Evolutionary conservation across 345 rosid species (phyloP), one percentile per base, ranked within the genome.

Genomic region (Moricandia arvensis): DNA sequence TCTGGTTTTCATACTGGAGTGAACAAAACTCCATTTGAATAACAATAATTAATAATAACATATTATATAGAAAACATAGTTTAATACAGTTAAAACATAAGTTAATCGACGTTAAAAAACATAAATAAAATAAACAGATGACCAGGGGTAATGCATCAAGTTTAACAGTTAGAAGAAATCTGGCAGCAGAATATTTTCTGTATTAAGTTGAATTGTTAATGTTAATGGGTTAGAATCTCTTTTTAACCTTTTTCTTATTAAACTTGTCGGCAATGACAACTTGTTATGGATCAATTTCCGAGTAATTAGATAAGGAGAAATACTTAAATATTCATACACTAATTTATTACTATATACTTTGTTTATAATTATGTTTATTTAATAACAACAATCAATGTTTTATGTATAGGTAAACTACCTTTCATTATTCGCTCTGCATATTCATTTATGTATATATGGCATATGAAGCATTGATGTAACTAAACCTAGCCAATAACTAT

Each of bases 281-380:
- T 37, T 53, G 69, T 61, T 29, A 69, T 38, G 80, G 80, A 76
- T 3, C 74, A 75, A 75, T 69, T 69, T 75, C 74, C 69, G 35
- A 76, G 69, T 51, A 76, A 62, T 63, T 26, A 17, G 11, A 49
- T 15, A 59, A 41, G 6, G 35, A 3, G 1, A 31, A 57, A 29
- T 43, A 38, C 8, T 65, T 0, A 15, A 27, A 43, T 58, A 66
- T 6, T 43, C 10, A 15, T 43, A 65, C 7, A 26, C 13, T 41
- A 38, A 13, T 17, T 21, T 54, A 24, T 24, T 55, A 54, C 18
- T 17, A 2, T 49, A 51, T 51, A 47, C n/a, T 47, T 2, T 47
- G 54, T 47, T 47, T 47, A 47, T n/a, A 51, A 51, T 51, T 9
- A 17, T 7, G 4, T 17, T 51, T 51, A 8, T 51, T 47, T 17